Percentiles rank a stretch among this genome's conserved stretches.
Evolutionary conservation across 495 filamentous ascomycete genomes (phyloP).

Genomic region (Podospora bellae-mahoneyi): DNA sequence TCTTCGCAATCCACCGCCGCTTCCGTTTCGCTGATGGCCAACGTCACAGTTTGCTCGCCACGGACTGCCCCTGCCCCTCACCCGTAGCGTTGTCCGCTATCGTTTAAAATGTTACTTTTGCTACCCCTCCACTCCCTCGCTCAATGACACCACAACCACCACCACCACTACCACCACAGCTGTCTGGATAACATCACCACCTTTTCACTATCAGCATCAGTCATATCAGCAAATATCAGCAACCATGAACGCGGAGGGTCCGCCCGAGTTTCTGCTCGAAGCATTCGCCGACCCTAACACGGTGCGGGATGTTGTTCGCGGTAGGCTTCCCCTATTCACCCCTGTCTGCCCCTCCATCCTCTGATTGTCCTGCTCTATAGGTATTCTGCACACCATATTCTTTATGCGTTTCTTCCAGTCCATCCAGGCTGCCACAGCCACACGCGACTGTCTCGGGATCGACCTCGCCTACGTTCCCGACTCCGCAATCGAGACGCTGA

Average conservation of each 20-base stretch:
- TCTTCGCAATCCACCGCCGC: not conserved
- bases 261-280: constrained; percentile 80
- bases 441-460: constrained; percentile 86
- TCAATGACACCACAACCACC: constrained; percentile 3
- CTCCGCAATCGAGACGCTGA: constrained; percentile 83
- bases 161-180: not conserved
- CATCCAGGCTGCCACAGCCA: constrained; percentile 61
- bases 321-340: constrained; percentile 45
- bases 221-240: not conserved
- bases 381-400: constrained; percentile 95
- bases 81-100: constrained; percentile 3
- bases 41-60: not conserved
- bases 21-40: not conserved
- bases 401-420: constrained; percentile 96
- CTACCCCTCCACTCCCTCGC: constrained; percentile 7
- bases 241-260: constrained; percentile 53
- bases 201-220: constrained; percentile 4
- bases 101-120: not conserved
- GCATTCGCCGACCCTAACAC: constrained; percentile 76
- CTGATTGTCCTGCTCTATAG: constrained; percentile 40
- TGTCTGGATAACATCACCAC: not conserved
- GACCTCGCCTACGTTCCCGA: constrained; percentile 88
- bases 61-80: constrained; percentile 1
- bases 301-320: constrained; percentile 89
- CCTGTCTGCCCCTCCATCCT: constrained; percentile 12